phyloP scores from a whole-genome alignment of 768 basidiomycete species.

The Leccinum incarnatum region DNA sequence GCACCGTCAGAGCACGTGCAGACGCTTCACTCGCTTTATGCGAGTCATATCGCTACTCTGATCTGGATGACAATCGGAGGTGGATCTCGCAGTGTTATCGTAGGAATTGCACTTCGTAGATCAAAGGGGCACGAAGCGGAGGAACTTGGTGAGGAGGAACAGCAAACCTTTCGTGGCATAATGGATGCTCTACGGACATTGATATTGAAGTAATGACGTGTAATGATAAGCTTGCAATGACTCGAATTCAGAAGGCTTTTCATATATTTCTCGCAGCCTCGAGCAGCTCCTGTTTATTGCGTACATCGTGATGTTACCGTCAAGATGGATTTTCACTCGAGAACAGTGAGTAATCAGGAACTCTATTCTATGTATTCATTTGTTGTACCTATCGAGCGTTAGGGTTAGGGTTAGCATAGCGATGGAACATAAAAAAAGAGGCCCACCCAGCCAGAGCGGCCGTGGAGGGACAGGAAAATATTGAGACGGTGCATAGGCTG shows the following conservation, averaged over 20 bases:
- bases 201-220: conserved; percentile 25
- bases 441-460: conserved; percentile 52
- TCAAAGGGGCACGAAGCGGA: conserved; percentile 24
- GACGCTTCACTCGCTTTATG: conserved; percentile 76
- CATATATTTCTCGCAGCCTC: too few relatives aligned
- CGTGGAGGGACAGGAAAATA: conserved; percentile 74
- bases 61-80: conserved; percentile 60
- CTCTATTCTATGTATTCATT: too few relatives aligned
- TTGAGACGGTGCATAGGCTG: conserved; percentile 76
- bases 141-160: conserved; percentile 39
- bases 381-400: background rate
- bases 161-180: conserved; percentile 45
- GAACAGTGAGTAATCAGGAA: too few relatives aligned
- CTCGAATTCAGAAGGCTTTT: too few relatives aligned
- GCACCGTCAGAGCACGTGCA: conserved; percentile 67
- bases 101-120: conserved; percentile 68
- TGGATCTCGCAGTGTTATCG: conserved; percentile 58
- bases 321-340: too few relatives aligned
- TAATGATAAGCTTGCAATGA: too few relatives aligned
- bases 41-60: conserved; percentile 82
- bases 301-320: too few relatives aligned
- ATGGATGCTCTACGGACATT: conserved; percentile 44
- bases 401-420: conserved; percentile 30
- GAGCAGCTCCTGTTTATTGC: too few relatives aligned
- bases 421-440: conserved; percentile 26